Base-by-base conservation (phyloP, 179 eudicot species). In the Heliamphora pulchella region DNA sequence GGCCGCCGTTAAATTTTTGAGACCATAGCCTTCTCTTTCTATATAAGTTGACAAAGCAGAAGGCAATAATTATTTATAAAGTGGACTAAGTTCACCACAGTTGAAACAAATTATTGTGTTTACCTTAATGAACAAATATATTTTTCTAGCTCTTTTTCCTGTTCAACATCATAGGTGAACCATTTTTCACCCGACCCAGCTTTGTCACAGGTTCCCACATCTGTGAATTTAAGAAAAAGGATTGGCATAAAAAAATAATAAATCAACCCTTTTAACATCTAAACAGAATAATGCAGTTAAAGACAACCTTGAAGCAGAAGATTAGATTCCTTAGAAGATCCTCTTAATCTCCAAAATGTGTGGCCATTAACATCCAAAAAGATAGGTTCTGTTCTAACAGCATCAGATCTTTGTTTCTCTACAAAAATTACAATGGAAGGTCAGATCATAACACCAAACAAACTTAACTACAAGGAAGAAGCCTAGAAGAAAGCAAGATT, bases 241-340 rank as follows among this genome's bases (percentile, higher is more conserved):
- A 58, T 57, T 22, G 8, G 53, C 47, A 62, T 57, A 31, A 5
- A 43, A 47, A 66, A 57, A 48, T 14, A 22, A 61, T 18, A 20
- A 77, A 68, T 8, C 0, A 46, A 61, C 54, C 55, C 22, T 20
- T 31, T 31, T 20, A n/a, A 62, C 15, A 48, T 20, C 11, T 64
- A n/a, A 76, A 61, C 10, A 20, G 66, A 62, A 61, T 20, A 68
- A 15, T 14, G 48, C 15, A n/a, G 55, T 13, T 8, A 39, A 67
- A 77, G 20, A 58, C 44, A 74, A 91, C 99, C 97, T 89, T 94
- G 98, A 77, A 85, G 85, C n/a, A 94, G 79, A 77, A 91, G 68
- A 47, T 77, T 83, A 65, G 90, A 80, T 15, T 83, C 83, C 48
- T 85, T 83, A 58, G 81, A 44, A 76, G 53, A 83, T 72, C 93